Conservation (phyloP, 2,329 filamentous ascomycete species). For the Talaromyces albobiverticillius region DNA sequence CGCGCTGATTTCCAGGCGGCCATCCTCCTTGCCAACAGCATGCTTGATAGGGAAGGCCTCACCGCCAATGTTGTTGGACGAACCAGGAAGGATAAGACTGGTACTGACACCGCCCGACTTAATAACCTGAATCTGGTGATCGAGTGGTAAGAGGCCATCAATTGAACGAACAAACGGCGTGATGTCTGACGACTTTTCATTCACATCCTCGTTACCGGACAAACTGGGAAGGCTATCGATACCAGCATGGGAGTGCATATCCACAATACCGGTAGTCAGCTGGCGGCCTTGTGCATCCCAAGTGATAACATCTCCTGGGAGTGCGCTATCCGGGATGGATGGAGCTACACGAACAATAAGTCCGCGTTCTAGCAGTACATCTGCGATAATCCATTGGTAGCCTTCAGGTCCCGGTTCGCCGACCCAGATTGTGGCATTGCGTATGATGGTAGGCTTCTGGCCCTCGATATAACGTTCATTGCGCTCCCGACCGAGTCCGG, state of each 20-base stretch:
- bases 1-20: too few species aligned
- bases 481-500: too few species aligned
- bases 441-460: too few species aligned
- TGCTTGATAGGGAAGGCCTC: slow-evolving; percentile 62
- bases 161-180: slow-evolving; percentile 62
- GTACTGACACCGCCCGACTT: neutral
- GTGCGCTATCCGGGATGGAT: too few species aligned
- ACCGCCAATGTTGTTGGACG: slow-evolving; percentile 67
- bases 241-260: slow-evolving; percentile 68
- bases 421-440: too few species aligned
- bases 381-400: too few species aligned
- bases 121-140: slow-evolving; percentile 54
- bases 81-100: slow-evolving; percentile 59
- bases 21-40: too few species aligned
- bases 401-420: too few species aligned
- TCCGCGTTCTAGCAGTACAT: too few species aligned
- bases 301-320: neutral
- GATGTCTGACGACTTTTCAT: slow-evolving; percentile 14
- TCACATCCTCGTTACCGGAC: slow-evolving; percentile 42
- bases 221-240: slow-evolving; percentile 56
- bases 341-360: too few species aligned
- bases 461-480: too few species aligned
- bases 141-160: slow-evolving; percentile 60
- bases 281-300: slow-evolving; percentile 50
- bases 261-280: slow-evolving; percentile 64